phyloP scores from a whole-genome alignment of 2,329 filamentous ascomycete species.

The Hansfordia pulvinata region DNA sequence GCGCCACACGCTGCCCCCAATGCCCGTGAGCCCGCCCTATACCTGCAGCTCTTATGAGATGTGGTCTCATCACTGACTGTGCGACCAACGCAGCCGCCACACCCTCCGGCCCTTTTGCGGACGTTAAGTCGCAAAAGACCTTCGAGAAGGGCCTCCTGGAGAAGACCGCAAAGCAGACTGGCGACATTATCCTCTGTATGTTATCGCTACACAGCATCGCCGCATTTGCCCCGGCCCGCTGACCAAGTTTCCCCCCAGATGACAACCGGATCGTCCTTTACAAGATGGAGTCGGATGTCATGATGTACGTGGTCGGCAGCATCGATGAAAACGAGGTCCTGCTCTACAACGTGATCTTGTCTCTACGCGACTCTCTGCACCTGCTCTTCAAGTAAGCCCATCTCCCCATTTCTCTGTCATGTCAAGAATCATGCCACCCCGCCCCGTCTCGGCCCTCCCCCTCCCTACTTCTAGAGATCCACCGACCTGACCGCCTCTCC shows the following conservation, averaged over 20 bases:
- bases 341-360: constrained; percentile 86
- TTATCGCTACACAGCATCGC: neutral
- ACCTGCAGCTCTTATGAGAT: too few relatives aligned
- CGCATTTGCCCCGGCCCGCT: neutral
- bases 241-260: constrained; percentile 21
- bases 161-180: constrained; percentile 91
- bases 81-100: constrained; percentile 28
- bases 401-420: too few relatives aligned
- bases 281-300: constrained; percentile 95
- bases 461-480: neutral
- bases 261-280: constrained; percentile 94
- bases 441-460: too few relatives aligned
- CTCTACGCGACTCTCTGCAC: constrained; percentile 79
- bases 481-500: neutral
- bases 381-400: constrained; percentile 72
- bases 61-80: too few relatives aligned
- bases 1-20: constrained; percentile 35
- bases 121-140: constrained; percentile 83
- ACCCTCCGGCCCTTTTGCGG: constrained; percentile 64
- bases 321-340: constrained; percentile 94
- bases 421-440: too few relatives aligned
- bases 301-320: constrained; percentile 84
- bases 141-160: constrained; percentile 94
- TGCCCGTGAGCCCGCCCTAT: constrained; percentile 9
- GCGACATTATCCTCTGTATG: constrained; percentile 75